A percentile compares a stretch with the other conserved stretches of the same genome.
Conservation (phyloP, 2,329 filamentous ascomycete species). For the Pseudonectria foliicola region DNA sequence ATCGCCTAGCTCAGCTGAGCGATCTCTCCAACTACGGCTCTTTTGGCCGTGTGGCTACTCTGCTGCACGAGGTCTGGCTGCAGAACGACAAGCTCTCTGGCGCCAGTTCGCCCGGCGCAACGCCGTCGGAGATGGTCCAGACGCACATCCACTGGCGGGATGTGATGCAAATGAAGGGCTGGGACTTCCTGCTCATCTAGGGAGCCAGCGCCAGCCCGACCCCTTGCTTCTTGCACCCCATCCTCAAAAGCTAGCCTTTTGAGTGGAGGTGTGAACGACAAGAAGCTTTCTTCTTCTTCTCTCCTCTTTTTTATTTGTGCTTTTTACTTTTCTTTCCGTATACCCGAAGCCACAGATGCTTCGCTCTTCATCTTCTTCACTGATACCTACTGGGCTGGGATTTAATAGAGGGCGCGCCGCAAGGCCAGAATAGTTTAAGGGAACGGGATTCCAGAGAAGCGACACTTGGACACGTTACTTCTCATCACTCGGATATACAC, state of each 20-base stretch:
- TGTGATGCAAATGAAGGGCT: constrained; percentile 83
- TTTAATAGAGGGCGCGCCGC: constrained; percentile 33
- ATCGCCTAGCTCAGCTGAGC: constrained; percentile 67
- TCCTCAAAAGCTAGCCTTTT: constrained; percentile 32
- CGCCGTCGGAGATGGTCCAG: constrained; percentile 32
- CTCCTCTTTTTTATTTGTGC: constrained; percentile 17
- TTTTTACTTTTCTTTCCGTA: constrained; percentile 16
- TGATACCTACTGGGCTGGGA: constrained; percentile 29
- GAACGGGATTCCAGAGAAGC: constrained; percentile 18
- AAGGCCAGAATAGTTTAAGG: constrained; percentile 27
- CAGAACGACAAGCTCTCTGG: constrained; percentile 55
- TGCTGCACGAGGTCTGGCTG: constrained; percentile 80
- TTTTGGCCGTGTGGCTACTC: constrained; percentile 72
- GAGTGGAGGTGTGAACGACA: constrained; percentile 20
- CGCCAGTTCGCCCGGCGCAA: constrained; percentile 29
- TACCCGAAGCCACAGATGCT: constrained; percentile 5
- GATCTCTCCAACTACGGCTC: constrained; percentile 74
- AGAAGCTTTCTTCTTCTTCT: constrained; percentile 9
- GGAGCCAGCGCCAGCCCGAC: constrained; percentile 1
- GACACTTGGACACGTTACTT: constrained; percentile 25
- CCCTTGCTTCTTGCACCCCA: constrained; percentile 10
- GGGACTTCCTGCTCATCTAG: constrained; percentile 89
- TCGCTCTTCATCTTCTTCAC: constrained; percentile 21
- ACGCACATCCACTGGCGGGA: constrained; percentile 89
- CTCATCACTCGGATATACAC: constrained; percentile 18